Conservation (phyloP, 177 flowering plant species). For the Telopea speciosissima region DNA sequence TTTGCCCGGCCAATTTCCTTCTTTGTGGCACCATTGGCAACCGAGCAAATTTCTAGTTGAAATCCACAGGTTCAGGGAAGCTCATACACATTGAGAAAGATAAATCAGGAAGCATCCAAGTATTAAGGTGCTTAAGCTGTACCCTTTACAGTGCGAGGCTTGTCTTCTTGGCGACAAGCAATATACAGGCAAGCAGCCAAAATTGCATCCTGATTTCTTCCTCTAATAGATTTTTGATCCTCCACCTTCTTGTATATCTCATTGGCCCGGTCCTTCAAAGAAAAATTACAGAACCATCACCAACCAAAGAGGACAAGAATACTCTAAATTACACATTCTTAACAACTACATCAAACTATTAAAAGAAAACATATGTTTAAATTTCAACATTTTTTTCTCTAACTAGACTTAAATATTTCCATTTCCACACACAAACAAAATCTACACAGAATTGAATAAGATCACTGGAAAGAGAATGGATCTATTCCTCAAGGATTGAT, state of each 20-base stretch:
- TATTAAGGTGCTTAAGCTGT: constrained; percentile 25
- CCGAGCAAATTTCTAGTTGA: constrained; percentile 83
- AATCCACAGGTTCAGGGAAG: constrained; percentile 36
- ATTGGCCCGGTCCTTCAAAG: constrained; percentile 73
- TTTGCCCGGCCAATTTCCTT: constrained; percentile 98
- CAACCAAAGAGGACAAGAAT: not conserved
- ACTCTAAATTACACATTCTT: not conserved
- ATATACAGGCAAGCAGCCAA: constrained; percentile 92
- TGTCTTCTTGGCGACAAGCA: constrained; percentile 93
- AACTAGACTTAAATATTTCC: too few species aligned
- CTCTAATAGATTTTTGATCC: constrained; percentile 79
- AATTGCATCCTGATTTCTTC: constrained; percentile 87
- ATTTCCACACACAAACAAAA: too few species aligned
- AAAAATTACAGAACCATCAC: not conserved
- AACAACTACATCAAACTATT: too few species aligned
- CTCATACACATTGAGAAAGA: constrained; percentile 26
- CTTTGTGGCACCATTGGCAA: constrained; percentile 92
- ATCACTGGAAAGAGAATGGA: too few species aligned
- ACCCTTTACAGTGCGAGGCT: constrained; percentile 89
- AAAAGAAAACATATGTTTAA: not conserved
- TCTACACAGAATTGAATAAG: too few species aligned
- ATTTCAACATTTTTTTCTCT: too few species aligned
- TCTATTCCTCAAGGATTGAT: too few species aligned
- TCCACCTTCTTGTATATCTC: constrained; percentile 97
- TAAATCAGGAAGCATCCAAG: constrained; percentile 29